Evolutionary conservation across 805 yeast species (phyloP).

Genomic region (Spencermartinsiella europaea): DNA sequence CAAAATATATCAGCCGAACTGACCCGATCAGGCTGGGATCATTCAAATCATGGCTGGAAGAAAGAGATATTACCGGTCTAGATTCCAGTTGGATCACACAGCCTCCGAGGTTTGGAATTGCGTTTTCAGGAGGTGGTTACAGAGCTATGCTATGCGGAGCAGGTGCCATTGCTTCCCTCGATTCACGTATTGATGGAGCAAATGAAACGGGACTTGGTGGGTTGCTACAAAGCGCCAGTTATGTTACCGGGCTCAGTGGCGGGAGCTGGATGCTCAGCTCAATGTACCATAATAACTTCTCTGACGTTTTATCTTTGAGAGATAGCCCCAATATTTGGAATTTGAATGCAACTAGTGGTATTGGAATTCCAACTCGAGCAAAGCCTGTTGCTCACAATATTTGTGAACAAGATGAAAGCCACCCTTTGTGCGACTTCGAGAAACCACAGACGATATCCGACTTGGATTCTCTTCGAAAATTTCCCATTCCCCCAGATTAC

Average conservation of each 20-base stretch:
- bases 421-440: neutral
- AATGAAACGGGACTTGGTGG: conserved; percentile 43
- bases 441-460: neutral
- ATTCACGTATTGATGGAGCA: conserved; percentile 30
- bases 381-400: conserved; percentile 1
- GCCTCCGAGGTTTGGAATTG: conserved; percentile 32
- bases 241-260: conserved; percentile 73
- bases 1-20: conserved; percentile 21
- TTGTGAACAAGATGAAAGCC: neutral
- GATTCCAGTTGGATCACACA: conserved; percentile 27
- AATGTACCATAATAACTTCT: conserved; percentile 61
- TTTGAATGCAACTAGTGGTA: conserved; percentile 28
- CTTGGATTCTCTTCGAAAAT: neutral
- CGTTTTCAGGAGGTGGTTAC: conserved; percentile 87
- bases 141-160: conserved; percentile 83
- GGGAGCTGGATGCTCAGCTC: conserved; percentile 82
- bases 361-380: conserved; percentile 1
- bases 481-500: neutral
- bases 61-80: conserved; percentile 44
- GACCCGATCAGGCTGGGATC: conserved; percentile 21
- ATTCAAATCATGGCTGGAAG: conserved; percentile 39
- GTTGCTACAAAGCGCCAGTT: conserved; percentile 59
- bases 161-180: conserved; percentile 75
- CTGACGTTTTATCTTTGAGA: conserved; percentile 56
- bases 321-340: conserved; percentile 56